Conservation (phyloP, 2,329 filamentous ascomycete genomes). For the Ceratocystis lukuohia region DNA sequence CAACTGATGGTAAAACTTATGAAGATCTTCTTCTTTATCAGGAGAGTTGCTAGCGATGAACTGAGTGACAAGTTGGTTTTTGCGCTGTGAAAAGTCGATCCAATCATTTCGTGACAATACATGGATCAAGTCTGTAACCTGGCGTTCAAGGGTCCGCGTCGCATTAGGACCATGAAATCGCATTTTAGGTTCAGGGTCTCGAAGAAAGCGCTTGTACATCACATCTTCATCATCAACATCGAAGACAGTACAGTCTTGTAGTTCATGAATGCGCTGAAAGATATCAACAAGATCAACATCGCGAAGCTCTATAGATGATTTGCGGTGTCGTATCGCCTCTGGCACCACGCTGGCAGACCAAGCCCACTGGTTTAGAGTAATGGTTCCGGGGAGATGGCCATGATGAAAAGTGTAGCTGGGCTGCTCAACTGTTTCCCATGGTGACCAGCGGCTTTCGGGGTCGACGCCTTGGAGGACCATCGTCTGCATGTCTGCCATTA, state of each 20-base stretch:
- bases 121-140: constrained; percentile 59
- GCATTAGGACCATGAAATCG: constrained; percentile 33
- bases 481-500: constrained; percentile 47
- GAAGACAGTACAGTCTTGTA: constrained; percentile 33
- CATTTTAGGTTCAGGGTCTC: constrained; percentile 49
- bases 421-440: constrained; percentile 62
- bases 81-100: constrained; percentile 58
- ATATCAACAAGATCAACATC: constrained; percentile 45
- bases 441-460: constrained; percentile 29
- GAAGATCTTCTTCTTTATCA: constrained; percentile 43
- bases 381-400: constrained; percentile 53
- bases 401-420: constrained; percentile 57
- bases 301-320: constrained; percentile 45
- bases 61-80: constrained; percentile 60
- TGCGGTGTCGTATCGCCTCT: constrained; percentile 43
- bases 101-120: constrained; percentile 55
- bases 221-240: constrained; percentile 45
- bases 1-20: constrained; percentile 63
- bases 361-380: constrained; percentile 58
- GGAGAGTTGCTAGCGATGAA: constrained; percentile 53
- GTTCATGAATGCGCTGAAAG: constrained; percentile 44
- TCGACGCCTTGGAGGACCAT: constrained; percentile 33
- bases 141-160: constrained; percentile 52
- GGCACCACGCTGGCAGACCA: constrained; percentile 43
- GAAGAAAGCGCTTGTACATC: constrained; percentile 49